phyloP scores from a whole-genome alignment of 1,139 yeast genomes.

The Pneumocystis oryctolagi region DNA sequence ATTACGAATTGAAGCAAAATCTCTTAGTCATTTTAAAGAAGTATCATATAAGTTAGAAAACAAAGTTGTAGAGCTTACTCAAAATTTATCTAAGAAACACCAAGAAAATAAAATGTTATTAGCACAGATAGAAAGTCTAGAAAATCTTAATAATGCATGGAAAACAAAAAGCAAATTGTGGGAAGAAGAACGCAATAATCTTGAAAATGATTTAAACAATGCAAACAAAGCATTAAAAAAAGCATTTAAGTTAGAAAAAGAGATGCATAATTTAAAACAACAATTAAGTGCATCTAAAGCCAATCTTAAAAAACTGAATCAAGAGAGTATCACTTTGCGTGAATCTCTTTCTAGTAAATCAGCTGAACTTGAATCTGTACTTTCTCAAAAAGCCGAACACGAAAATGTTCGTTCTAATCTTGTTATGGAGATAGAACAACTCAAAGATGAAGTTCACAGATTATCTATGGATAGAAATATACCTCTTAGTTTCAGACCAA shows the following conservation, averaged over 20 bases:
- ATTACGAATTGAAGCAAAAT: conserved; percentile 71
- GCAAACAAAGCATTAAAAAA: conserved; percentile 40
- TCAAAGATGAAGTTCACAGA: conserved; percentile 17
- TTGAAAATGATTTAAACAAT: conserved; percentile 15
- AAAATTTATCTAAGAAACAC: conserved; percentile 58
- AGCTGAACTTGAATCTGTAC: conserved; percentile 51
- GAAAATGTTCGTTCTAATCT: conserved; percentile 26
- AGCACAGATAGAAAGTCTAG: conserved; percentile 42
- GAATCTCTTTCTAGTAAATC: conserved; percentile 44
- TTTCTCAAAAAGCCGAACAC: conserved; percentile 21
- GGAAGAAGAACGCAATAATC: conserved; percentile 19
- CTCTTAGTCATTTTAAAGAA: conserved; percentile 77
- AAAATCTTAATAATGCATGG: conserved; percentile 24
- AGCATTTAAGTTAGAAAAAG: conserved; percentile 5
- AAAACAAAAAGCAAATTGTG: conserved; percentile 23
- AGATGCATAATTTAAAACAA: conserved; percentile 31
- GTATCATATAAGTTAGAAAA: conserved; percentile 87
- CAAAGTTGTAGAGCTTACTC: conserved; percentile 88
- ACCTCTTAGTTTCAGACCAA: conserved; percentile 17
- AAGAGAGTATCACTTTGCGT: conserved; percentile 49
- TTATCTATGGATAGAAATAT: conserved; percentile 17
- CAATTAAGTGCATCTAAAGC: conserved; percentile 49
- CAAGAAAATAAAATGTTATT: conserved; percentile 66
- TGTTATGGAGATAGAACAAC: conserved; percentile 28
- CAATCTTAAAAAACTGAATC: conserved; percentile 48